Base-by-base conservation (phyloP, 768 basidiomycete species). In the Pulveroboletus ravenelii region DNA sequence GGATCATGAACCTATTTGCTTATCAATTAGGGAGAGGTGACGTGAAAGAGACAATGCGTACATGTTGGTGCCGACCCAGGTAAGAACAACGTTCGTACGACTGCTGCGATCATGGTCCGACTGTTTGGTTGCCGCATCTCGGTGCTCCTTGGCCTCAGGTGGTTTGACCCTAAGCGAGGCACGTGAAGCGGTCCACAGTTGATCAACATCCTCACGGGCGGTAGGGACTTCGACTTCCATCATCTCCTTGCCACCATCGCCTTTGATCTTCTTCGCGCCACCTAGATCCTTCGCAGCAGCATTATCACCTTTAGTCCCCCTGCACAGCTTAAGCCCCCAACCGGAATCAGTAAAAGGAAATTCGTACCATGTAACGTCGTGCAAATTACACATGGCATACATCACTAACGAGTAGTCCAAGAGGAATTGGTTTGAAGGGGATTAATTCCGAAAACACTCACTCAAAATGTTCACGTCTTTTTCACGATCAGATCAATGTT, bases 281-380 rank as follows among this genome's bases (percentile, higher is more conserved):
- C 93, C 93, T 10, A 95, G 78, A 64, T 95, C 92, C 69, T 94
- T 93, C 13, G 83, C 72, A 10, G 90, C 73, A 36, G 88, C 87
- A 58, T 93, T 93, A 71, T 93, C 90, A 54, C 93, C 92, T 63
- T 94, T 92, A 27, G 93, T 94, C 53, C 93, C 93, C 92, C 79
- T 79, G 45, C 13, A 47, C 23, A 41, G 9, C 15, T n/a, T 63
- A 23, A 63, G 51, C 14, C 3, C 15, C 27, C 15, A 35, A 5
- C 20, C 14, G 39, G 14, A 41, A 30, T 18, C 9, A 35, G 41
- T 25, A 37, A 23, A 40, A 18, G 25, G 35, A 17, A 41, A 10
- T n/a, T 51, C 65, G n/a, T 56, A 72, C 73, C 86, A 89, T 30
- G 85, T 87, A 40, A 93, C 89, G 63, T 93, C 89, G 68, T 93